Percentiles rank a stretch among this genome's conserved stretches.
phyloP scores from a whole-genome alignment of 805 yeast species.

The Clavispora fructus region DNA sequence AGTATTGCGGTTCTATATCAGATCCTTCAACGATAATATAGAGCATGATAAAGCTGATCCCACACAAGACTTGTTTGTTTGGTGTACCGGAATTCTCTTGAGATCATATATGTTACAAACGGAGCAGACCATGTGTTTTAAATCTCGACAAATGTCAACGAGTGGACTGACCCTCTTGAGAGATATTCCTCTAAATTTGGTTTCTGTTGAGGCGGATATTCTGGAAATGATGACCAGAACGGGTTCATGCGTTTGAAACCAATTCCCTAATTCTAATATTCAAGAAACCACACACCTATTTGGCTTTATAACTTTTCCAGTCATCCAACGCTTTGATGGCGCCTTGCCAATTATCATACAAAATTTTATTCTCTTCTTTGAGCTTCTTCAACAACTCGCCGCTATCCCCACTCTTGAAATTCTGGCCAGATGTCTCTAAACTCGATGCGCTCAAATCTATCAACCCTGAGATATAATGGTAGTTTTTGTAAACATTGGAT shows the following conservation, averaged over 20 bases:
- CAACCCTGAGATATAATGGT: conserved; percentile 23
- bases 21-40: background rate
- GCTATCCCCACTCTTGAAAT: conserved; percentile 6
- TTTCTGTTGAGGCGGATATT: background rate
- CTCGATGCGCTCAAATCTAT: conserved; percentile 7
- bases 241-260: background rate
- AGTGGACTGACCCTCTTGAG: background rate
- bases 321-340: conserved; percentile 35
- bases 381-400: conserved; percentile 17
- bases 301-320: conserved; percentile 25
- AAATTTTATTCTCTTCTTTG: conserved; percentile 27
- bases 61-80: background rate
- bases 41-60: background rate
- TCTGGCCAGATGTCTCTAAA: conserved; percentile 1
- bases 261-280: background rate
- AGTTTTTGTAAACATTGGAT: conserved; percentile 29
- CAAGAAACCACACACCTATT: background rate
- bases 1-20: conserved; percentile 21
- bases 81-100: background rate
- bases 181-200: background rate
- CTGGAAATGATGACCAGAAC: background rate
- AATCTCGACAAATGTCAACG: background rate
- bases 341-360: conserved; percentile 34
- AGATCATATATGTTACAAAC: background rate
- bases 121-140: background rate